These are phyloP conservation scores for Alternaria triticina DNA, from an alignment of 2,329 filamentous ascomycete species.

Conservation along the genomic window DNA sequence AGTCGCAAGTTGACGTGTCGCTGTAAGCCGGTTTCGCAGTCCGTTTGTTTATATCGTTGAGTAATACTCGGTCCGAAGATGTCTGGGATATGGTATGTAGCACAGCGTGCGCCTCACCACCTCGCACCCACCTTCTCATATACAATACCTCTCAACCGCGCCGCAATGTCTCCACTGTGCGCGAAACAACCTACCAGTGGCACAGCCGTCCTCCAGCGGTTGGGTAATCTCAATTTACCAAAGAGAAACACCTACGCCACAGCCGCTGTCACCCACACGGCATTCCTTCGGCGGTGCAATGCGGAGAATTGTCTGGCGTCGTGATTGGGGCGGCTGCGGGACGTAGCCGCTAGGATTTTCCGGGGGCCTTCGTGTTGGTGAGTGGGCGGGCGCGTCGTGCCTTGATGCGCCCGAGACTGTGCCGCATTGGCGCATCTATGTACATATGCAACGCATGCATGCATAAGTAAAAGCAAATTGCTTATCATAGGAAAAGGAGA, in stretches of 20 bases:
- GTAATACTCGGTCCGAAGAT: background rate
- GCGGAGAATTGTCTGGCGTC: background rate
- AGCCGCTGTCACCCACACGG: background rate
- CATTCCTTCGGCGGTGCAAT: background rate
- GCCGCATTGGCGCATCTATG: background rate
- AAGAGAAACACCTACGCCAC: background rate
- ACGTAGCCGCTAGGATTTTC: background rate
- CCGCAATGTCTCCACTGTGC: background rate
- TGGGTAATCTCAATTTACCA: background rate
- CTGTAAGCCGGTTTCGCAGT: background rate
- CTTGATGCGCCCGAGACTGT: background rate
- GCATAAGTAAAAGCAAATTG: background rate
- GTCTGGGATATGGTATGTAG: background rate
- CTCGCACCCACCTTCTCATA: background rate
- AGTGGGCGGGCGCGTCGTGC: background rate
- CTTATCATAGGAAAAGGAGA: background rate
- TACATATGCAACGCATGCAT: background rate
- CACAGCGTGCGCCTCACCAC: background rate
- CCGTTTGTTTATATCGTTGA: background rate
- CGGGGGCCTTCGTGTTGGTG: background rate
- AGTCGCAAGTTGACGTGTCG: background rate
- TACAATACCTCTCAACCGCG: background rate
- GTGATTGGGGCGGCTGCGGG: background rate
- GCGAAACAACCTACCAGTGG: slow-evolving; percentile 9
- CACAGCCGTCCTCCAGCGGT: slow-evolving; percentile 18